A percentile compares a stretch with the other conserved stretches of the same genome.
Conservation (phyloP, 768 basidiomycete species). For the Tylopilus rubrobrunneus region DNA sequence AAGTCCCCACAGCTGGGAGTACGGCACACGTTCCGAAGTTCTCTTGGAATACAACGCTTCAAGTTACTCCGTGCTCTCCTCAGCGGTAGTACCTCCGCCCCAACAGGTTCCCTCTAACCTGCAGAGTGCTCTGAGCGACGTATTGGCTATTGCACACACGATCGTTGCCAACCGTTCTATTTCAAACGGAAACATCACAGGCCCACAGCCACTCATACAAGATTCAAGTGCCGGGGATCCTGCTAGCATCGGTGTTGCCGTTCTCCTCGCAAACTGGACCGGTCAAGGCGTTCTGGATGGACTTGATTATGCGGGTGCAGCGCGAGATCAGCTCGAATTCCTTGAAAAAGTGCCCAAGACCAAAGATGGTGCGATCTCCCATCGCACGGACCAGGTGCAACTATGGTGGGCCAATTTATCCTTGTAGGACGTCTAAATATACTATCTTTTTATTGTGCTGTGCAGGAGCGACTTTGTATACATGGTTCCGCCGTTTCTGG, state of each 20-base stretch:
- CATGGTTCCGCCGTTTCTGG: conserved; percentile 86
- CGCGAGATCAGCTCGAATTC: conserved; percentile 61
- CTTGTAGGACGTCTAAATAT: neutral
- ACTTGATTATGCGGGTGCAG: conserved; percentile 60
- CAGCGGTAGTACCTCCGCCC: conserved; percentile 26
- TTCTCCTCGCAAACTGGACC: conserved; percentile 61
- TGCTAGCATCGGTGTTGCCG: conserved; percentile 68
- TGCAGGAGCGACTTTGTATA: conserved; percentile 74
- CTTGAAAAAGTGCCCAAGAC: conserved; percentile 56
- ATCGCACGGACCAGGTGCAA: conserved; percentile 64
- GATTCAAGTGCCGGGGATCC: conserved; percentile 74
- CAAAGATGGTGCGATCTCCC: conserved; percentile 76
- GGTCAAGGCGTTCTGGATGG: conserved; percentile 32
- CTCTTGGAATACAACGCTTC: conserved; percentile 48
- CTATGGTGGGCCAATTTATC: conserved; percentile 48
- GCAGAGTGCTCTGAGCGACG: conserved; percentile 42
- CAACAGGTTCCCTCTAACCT: conserved; percentile 13
- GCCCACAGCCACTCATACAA: conserved; percentile 55
- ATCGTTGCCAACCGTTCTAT: conserved; percentile 46
- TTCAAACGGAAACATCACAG: conserved; percentile 40
- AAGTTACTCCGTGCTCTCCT: conserved; percentile 42
- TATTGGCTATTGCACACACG: conserved; percentile 50
- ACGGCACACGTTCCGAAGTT: conserved; percentile 48
- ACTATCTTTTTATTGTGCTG: neutral
- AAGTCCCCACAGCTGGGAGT: conserved; percentile 43